Base-by-base conservation (phyloP, 768 basidiomycete species). In the Grammothele lineata region DNA sequence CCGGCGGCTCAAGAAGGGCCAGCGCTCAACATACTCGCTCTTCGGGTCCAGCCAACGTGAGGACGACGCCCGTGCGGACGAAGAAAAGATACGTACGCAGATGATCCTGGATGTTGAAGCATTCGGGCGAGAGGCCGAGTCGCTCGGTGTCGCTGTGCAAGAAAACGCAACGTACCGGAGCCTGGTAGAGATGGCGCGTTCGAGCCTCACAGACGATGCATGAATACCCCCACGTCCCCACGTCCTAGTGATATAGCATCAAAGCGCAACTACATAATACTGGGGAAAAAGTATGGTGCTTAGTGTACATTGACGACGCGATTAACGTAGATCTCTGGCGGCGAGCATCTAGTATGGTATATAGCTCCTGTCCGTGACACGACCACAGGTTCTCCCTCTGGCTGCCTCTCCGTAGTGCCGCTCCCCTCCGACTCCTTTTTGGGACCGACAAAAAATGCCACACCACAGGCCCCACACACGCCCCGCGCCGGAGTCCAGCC, bases 21-120 rank as follows among this genome's bases (percentile, higher is more conserved):
- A 89, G 59, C 90, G 85, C 55, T 70, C 72, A 0, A 72, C 82
- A 0, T 87, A 91, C 63, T 89, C 90, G 3, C 71, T 96, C 21
- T 96, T 98, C 57, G 78, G 87, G 23, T 62, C 62, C 36, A 55
- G 69, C 12, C 64, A 68, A 22, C 77, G 71, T 40, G 78, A 79
- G 9, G 85, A 89, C 35, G 87, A 90, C 44, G 81, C 77, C 4
- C 78, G 77, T 42, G 62, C 59, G 5, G 93, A 95, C 57, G 92
- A 96, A 62, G 91, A 95, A 60, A 82, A 91, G 35, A 92, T 98
- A 50, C 80, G 80, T 37, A 66, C 66, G 40, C 92, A 94, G 66
- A 85, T 97, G 87, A 74, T 85, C 37, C 66, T 90, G 14, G 96
- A 99, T 59, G 87, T 95, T 0, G 78, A 86, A 39, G 85, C 85